Evolutionary conservation across 2,329 filamentous ascomycete species (phyloP).

Genomic region (Exophiala sp.): DNA sequence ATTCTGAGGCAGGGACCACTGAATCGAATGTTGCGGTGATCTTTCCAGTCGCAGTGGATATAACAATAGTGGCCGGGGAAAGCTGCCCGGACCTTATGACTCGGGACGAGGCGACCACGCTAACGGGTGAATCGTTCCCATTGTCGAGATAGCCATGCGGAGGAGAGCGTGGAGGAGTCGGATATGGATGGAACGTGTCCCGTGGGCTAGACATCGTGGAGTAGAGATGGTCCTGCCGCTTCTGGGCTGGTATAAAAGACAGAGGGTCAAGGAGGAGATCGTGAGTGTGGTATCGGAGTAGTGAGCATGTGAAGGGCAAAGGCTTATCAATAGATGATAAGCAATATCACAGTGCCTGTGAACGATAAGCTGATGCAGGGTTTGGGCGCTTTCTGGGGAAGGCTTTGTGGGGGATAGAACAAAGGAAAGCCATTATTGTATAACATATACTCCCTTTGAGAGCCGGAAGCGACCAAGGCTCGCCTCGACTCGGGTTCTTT

Average conservation of each 20-base stretch:
- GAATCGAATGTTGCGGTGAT: conserved; percentile 72
- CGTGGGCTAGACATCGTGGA: conserved; percentile 20
- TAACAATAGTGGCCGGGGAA: conserved; percentile 76
- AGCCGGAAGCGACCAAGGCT: conserved; percentile 2
- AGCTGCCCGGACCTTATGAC: conserved; percentile 74
- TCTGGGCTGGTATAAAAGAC: conserved; percentile 6
- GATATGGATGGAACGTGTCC: conserved; percentile 22
- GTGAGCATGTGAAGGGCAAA: conserved; percentile 22
- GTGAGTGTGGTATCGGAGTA: conserved; percentile 5
- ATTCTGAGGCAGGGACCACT: conserved; percentile 70
- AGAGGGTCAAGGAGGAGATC: not conserved
- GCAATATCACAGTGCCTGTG: conserved; percentile 7
- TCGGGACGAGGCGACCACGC: conserved; percentile 78
- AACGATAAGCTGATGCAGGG: conserved; percentile 7
- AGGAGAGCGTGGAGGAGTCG: conserved; percentile 27
- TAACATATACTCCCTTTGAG: conserved; percentile 8
- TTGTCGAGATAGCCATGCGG: conserved; percentile 21
- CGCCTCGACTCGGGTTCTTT: conserved; percentile 1
- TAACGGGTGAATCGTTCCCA: conserved; percentile 49
- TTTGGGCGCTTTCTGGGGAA: conserved; percentile 4
- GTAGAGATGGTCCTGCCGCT: conserved; percentile 7
- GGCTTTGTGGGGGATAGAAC: conserved; percentile 1
- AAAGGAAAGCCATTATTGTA: conserved; percentile 4
- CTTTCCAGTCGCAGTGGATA: conserved; percentile 77
- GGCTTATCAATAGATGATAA: conserved; percentile 26